A percentile compares a stretch with the other conserved stretches of the same genome.
These are phyloP conservation scores for Jatropha podagrica DNA, from an alignment of 441 rosid species.

Conservation along the genomic window DNA sequence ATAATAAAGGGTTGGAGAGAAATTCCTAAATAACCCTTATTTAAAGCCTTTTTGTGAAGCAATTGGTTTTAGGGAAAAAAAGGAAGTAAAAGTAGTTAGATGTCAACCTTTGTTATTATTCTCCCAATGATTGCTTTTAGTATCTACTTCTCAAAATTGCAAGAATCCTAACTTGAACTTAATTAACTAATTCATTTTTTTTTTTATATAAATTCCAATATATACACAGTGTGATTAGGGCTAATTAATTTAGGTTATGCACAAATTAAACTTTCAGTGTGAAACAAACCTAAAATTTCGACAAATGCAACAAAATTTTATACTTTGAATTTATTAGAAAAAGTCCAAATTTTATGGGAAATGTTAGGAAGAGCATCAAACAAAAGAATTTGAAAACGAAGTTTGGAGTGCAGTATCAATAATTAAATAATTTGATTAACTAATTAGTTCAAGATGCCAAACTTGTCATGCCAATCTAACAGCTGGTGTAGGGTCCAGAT, in stretches of 20 bases:
- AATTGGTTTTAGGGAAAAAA: not conserved
- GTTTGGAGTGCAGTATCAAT: not conserved
- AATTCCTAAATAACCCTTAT: not conserved
- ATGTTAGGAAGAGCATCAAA: too few species aligned
- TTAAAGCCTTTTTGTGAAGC: not conserved
- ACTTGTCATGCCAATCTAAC: not conserved
- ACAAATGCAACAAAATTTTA: too few species aligned
- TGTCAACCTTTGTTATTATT: slow-evolving; percentile 11
- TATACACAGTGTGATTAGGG: too few species aligned
- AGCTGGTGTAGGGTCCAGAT: not conserved
- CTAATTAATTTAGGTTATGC: too few species aligned
- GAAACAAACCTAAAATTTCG: too few species aligned
- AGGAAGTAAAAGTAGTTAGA: not conserved
- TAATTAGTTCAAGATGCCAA: not conserved
- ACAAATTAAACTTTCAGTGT: too few species aligned
- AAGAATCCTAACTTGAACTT: not conserved
- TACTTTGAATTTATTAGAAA: too few species aligned
- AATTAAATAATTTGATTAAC: not conserved
- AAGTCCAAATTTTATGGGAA: too few species aligned
- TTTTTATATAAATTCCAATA: too few species aligned
- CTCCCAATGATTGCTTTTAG: not conserved
- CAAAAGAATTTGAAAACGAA: not conserved
- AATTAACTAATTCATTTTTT: too few species aligned
- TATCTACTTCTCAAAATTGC: not conserved
- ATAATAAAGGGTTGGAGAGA: too few species aligned